Base-by-base conservation (phyloP, 176 grass and related monocot species). In the Dendrocalamus sinicus region DNA sequence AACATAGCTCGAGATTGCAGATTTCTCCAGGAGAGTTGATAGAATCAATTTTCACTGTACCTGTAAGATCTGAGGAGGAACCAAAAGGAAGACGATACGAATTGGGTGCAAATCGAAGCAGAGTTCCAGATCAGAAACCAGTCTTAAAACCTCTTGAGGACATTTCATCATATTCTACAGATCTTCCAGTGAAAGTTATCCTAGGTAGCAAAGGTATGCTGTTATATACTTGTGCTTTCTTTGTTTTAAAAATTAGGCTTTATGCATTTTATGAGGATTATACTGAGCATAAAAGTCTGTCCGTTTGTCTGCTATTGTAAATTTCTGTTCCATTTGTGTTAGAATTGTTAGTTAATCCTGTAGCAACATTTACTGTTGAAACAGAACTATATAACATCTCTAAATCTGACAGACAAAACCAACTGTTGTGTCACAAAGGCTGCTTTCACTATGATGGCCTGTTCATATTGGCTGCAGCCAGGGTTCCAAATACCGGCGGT, bases 21-120 rank as follows among this genome's bases (percentile, higher is more conserved):
- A 87, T 92, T 63, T 86, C 81, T 85, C 88, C 93, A 63, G 87
- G 73, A 54, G 93, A 98, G 72, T 70, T 98, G 70, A 35, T 98
- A 73, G 84, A 89, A 81, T 87, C 93, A 74, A 80, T 98, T 28
- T 98, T 98, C 81, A 89, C 81, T 81, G 84, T 92, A 84, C 91
- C 93, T 75, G 93, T 89, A 65, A 95, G 90, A 82, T 77, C 55
- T 24, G 91, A 88, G 54, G 90, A 91, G 40, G 88, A 92, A 84
- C 86, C 83, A 70, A 86, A 87, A 81, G 59, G 26, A 90, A 94
- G 70, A 17, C 77, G 78, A 62, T 88, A 87, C 72, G 86, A 88
- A 72, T 65, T 93, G 66, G 93, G 93, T 22, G 79, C 84, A 43
- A 98, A 89, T 70, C 89, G 96, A 89, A 87, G 51, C 35, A 94